phyloP scores from a whole-genome alignment of 73 alveolate species.

The Uronychia binucleata region DNA sequence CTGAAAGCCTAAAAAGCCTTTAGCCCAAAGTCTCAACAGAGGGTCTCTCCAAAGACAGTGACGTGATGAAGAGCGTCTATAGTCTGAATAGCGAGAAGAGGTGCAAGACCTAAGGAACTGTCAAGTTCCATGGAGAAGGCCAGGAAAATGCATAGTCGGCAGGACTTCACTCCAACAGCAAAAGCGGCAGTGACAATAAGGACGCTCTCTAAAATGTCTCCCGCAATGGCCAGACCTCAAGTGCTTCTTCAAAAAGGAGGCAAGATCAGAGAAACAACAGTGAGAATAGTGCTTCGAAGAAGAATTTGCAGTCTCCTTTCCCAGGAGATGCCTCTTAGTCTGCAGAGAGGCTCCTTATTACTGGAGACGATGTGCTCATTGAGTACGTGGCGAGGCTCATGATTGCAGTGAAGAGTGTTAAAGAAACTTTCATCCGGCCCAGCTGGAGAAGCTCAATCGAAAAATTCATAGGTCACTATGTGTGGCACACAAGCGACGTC shows the following conservation, averaged over 20 bases:
- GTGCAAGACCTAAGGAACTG: not conserved
- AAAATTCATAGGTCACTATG: conserved; percentile 48
- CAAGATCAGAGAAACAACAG: not conserved
- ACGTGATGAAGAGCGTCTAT: not conserved
- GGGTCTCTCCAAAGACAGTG: too few species aligned
- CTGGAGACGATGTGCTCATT: conserved; percentile 62
- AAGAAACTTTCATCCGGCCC: conserved; percentile 25
- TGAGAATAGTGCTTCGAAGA: not conserved
- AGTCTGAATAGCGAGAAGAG: not conserved
- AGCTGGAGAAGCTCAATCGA: conserved; percentile 44
- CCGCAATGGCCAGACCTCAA: not conserved
- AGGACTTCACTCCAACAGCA: too few species aligned
- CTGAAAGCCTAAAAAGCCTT: not conserved
- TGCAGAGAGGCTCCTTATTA: conserved; percentile 29
- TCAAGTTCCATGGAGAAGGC: too few species aligned
- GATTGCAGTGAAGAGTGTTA: conserved; percentile 32
- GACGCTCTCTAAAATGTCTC: not conserved
- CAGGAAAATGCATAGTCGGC: too few species aligned
- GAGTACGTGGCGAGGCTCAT: conserved; percentile 50
- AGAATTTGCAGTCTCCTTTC: not conserved
- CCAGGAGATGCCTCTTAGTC: not conserved
- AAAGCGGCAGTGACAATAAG: too few species aligned
- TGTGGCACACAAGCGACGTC: conserved; percentile 60
- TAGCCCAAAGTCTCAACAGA: not conserved
- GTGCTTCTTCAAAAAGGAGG: not conserved